Conservation (phyloP, 768 basidiomycete species). For the Tylopilus felleus region DNA sequence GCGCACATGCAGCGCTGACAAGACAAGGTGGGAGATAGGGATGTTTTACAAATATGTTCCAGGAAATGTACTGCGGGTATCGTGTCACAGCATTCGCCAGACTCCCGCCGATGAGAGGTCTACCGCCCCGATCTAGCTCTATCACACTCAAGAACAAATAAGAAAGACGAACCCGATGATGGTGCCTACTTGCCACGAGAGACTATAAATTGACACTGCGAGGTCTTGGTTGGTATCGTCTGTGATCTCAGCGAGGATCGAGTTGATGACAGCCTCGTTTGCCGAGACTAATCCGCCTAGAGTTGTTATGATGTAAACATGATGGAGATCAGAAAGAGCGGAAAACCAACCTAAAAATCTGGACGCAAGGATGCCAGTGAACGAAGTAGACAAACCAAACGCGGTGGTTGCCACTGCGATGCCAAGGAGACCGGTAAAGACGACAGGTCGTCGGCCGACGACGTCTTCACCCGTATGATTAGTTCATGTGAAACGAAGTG, state of each 20-base stretch:
- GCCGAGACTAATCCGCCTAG: conserved; percentile 58
- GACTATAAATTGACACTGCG: conserved; percentile 55
- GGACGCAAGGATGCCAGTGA: conserved; percentile 44
- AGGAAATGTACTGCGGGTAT: conserved; percentile 7
- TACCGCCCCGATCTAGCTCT: background rate
- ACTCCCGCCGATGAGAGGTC: conserved; percentile 20
- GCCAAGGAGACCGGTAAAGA: conserved; percentile 51
- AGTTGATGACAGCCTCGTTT: conserved; percentile 59
- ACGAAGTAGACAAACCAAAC: conserved; percentile 55
- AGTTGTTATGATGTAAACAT: background rate
- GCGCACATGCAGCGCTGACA: conserved; percentile 6
- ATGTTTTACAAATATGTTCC: conserved; percentile 11
- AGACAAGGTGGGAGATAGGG: conserved; percentile 20
- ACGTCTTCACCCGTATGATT: conserved; percentile 36
- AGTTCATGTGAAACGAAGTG: background rate
- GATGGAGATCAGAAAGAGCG: background rate
- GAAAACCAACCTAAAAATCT: conserved; percentile 47
- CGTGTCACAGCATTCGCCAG: conserved; percentile 15
- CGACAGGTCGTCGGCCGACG: conserved; percentile 59
- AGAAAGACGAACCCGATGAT: conserved; percentile 46
- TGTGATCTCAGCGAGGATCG: conserved; percentile 59
- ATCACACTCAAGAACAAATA: too few relatives aligned
- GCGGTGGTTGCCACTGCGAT: conserved; percentile 47
- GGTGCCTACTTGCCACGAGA: conserved; percentile 54
- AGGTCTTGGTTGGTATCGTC: conserved; percentile 58